Base-by-base conservation (phyloP, 345 rosid species). In the Clarkia xantiana region DNA sequence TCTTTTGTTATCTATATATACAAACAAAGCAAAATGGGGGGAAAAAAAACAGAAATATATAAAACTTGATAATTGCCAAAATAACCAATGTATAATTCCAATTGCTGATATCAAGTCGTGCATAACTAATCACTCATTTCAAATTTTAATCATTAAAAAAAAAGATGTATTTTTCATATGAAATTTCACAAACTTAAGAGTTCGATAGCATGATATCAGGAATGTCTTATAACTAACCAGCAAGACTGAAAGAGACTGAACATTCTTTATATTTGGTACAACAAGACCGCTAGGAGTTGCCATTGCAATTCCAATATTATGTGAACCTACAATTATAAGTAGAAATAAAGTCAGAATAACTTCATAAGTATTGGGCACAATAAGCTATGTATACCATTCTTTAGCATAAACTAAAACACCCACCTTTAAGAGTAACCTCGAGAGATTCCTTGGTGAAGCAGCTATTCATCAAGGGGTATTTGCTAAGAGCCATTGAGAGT, bases 291-390 rank as follows among this genome's bases (percentile, higher is more conserved):
- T 54, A 25, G 87, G 82, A 55, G 94, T 86, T 67, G 91, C 94
- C 91, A 90, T 90, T 40, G 97, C 97, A 60, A 90, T 73, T 59
- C 97, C 97, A 54, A 90, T 79, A 53, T 90, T 83, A 65, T 86
- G 97, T 23, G 91, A 82, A 45, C 94, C 97, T 89, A 58, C 36
- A 29, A 29, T 29, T 29, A 29, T 29, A 29, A 1, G 36, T 29
- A 29, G 36, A 29, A 29, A 29, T 29, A 5, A 29, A 29, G 9
- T 29, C 36, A 29, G 36, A 29, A 2, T 29, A 29, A 5, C 8
- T 29, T 29, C 8, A 10, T 29, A 7, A 29, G 8, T 3, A 3
- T 29, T 4, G 36, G 36, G 8, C 36, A 1, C 4, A 1, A 29
- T 29, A 29, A 29, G 36, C 36, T 5, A 29, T 29, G 5, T 7